These are phyloP conservation scores for Sugiyamaella boreocaroliniensis DNA, from an alignment of 805 yeast species.

Conservation along the genomic window DNA sequence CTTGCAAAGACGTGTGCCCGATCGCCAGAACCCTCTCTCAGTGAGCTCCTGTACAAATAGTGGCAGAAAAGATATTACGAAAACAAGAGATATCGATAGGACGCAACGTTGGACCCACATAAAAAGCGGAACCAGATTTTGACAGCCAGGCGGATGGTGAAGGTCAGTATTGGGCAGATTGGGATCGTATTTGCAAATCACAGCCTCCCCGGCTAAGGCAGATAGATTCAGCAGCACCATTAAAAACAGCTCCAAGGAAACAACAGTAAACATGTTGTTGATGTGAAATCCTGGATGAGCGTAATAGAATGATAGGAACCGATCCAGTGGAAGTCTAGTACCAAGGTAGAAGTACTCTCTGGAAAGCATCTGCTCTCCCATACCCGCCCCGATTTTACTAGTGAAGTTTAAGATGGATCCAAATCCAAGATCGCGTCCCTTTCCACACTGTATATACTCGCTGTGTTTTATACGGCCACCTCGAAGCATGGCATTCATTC, in stretches of 20 bases:
- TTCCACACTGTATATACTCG: conserved; percentile 80
- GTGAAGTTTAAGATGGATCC: conserved; percentile 77
- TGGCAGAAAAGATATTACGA: conserved; percentile 68
- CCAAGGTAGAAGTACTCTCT: conserved; percentile 76
- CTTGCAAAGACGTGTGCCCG: conserved; percentile 53
- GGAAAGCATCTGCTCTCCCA: conserved; percentile 83
- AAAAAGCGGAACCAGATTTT: conserved; percentile 60
- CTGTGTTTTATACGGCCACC: conserved; percentile 83
- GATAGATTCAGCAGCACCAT: conserved; percentile 55
- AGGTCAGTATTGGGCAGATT: conserved; percentile 55
- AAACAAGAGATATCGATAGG: conserved; percentile 66
- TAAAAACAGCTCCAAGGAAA: conserved; percentile 59
- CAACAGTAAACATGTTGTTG: conserved; percentile 66
- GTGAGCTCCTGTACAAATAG: conserved; percentile 68
- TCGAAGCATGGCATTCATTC: conserved; percentile 69
- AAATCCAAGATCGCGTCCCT: conserved; percentile 80
- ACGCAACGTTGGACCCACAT: conserved; percentile 71
- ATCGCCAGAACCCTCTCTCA: conserved; percentile 70
- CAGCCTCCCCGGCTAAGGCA: conserved; percentile 53
- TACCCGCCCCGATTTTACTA: conserved; percentile 82
- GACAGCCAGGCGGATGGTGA: conserved; percentile 62
- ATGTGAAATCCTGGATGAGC: conserved; percentile 86
- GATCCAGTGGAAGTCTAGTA: conserved; percentile 67
- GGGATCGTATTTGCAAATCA: conserved; percentile 54
- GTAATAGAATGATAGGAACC: conserved; percentile 72